Evolutionary conservation across 768 basidiomycete genomes (phyloP).

Genomic region (Pholiota molesta): DNA sequence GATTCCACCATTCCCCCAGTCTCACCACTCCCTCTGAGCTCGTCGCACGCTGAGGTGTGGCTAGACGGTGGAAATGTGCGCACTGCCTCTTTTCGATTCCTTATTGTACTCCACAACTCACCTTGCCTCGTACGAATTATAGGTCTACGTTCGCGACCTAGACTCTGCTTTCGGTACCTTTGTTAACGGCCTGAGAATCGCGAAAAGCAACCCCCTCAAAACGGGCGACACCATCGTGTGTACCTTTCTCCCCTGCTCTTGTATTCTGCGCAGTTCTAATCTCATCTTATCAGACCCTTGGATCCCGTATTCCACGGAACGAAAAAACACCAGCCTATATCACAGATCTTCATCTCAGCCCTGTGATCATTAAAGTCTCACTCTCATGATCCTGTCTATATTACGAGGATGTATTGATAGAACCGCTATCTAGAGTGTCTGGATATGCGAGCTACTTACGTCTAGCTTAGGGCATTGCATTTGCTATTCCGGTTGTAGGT

Average conservation of each 20-base stretch:
- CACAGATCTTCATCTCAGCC: constrained; percentile 47
- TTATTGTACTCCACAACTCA: background rate
- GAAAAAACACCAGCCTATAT: constrained; percentile 39
- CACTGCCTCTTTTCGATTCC: background rate
- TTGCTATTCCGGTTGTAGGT: background rate
- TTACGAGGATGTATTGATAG: background rate
- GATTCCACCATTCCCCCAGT: constrained; percentile 26
- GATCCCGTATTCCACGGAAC: constrained; percentile 39
- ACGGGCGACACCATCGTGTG: constrained; percentile 49
- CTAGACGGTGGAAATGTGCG: constrained; percentile 42
- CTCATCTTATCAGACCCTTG: constrained; percentile 37
- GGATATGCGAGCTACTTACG: background rate
- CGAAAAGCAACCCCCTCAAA: constrained; percentile 37
- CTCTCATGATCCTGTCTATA: constrained; percentile 6
- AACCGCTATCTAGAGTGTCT: constrained; percentile 2
- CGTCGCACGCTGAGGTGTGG: constrained; percentile 52
- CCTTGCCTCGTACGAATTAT: constrained; percentile 1
- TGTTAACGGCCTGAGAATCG: constrained; percentile 46
- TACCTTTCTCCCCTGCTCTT: constrained; percentile 15
- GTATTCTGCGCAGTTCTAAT: constrained; percentile 8
- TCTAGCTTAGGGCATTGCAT: background rate
- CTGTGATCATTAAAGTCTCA: constrained; percentile 44
- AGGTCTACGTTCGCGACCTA: constrained; percentile 52
- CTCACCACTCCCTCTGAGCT: constrained; percentile 43
- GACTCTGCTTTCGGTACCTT: constrained; percentile 50